phyloP scores from a whole-genome alignment of 176 grass and related monocot genomes.

The Oryza coarctata region DNA sequence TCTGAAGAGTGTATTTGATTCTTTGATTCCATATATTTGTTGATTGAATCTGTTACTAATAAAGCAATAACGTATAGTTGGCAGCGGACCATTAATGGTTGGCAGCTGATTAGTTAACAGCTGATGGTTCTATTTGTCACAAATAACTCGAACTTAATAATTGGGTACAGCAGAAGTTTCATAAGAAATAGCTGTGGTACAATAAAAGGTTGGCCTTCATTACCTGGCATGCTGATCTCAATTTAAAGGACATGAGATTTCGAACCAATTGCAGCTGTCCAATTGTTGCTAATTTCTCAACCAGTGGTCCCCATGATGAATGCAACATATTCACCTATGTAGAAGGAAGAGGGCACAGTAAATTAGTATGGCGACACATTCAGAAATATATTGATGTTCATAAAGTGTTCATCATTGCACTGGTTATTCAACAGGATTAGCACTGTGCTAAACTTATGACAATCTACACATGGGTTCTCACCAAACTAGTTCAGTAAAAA shows the following conservation, averaged over 20 bases:
- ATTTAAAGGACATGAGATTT: slow-evolving; percentile 56
- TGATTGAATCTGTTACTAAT: not conserved
- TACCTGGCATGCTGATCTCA: slow-evolving; percentile 66
- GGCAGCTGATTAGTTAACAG: not conserved
- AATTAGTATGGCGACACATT: not conserved
- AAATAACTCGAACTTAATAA: not conserved
- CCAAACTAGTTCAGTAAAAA: not conserved
- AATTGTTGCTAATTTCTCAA: slow-evolving; percentile 61
- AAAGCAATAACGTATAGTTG: not conserved
- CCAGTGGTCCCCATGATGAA: slow-evolving; percentile 52
- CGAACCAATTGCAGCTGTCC: slow-evolving; percentile 75
- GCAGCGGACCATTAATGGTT: too few relatives aligned
- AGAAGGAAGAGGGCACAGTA: slow-evolving; percentile 24
- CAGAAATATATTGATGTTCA: not conserved
- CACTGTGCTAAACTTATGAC: not conserved
- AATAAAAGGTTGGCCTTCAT: slow-evolving; percentile 14
- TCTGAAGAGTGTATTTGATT: not conserved
- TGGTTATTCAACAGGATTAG: not conserved
- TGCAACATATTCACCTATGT: slow-evolving; percentile 50
- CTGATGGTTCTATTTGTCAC: not conserved
- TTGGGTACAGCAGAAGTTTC: not conserved
- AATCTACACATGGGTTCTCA: not conserved
- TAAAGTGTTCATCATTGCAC: not conserved
- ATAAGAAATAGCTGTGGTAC: not conserved
- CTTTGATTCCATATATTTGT: not conserved